Evolutionary conservation across 148 eudicot genomes (phyloP).

Genomic region (Vaccinium corymbosum): DNA sequence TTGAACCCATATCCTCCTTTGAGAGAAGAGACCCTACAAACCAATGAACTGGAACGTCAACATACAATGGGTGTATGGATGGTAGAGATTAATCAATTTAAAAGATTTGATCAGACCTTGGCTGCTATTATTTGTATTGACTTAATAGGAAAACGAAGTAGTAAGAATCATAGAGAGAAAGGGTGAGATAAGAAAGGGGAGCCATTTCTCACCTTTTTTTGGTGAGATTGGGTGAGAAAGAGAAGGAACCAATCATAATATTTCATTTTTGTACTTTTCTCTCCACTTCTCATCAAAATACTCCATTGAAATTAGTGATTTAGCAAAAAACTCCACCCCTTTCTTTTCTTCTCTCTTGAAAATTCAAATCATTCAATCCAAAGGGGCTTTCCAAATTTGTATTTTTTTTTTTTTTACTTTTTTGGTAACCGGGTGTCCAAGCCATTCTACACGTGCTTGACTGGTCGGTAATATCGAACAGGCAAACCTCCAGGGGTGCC

Average conservation of each 20-base stretch:
- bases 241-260: no score
- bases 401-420: neutral
- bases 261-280: no score
- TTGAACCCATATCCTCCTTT: constrained; percentile 11
- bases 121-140: neutral
- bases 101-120: neutral
- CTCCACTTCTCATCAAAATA: no score
- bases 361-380: no score
- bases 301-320: no score
- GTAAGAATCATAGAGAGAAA: neutral
- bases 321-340: no score
- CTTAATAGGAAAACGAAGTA: neutral
- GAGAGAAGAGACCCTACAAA: constrained; percentile 13
- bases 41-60: neutral
- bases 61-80: neutral
- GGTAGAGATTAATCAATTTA: neutral
- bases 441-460: neutral
- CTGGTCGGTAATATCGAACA: neutral
- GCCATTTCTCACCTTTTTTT: no score
- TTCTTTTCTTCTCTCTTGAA: no score
- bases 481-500: neutral
- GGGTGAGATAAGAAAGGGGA: neutral
- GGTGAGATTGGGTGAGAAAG: no score
- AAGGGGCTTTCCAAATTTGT: no score
- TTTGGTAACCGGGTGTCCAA: neutral